phyloP scores from a whole-genome alignment of 495 filamentous ascomycete genomes.

The Hyaloscypha finlandica region DNA sequence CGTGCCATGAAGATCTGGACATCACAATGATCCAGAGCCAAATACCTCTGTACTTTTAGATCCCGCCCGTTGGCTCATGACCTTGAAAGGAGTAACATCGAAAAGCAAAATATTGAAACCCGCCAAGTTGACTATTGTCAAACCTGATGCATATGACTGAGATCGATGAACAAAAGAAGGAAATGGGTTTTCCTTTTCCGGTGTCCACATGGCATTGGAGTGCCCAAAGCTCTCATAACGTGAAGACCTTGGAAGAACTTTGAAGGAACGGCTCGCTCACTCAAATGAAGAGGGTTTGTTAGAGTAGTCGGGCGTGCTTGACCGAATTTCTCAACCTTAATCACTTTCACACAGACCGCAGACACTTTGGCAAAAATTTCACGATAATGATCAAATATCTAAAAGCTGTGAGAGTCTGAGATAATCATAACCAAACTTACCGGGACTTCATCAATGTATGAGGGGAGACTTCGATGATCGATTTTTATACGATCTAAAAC shows the following conservation, averaged over 20 bases:
- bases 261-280: too few species aligned
- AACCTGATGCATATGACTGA: too few species aligned
- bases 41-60: constrained; percentile 28
- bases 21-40: background rate
- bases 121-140: too few species aligned
- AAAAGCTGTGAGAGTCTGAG: background rate
- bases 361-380: background rate
- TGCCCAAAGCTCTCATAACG: too few species aligned
- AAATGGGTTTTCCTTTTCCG: too few species aligned
- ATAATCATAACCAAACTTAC: background rate
- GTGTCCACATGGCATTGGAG: too few species aligned
- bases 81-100: background rate
- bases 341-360: background rate
- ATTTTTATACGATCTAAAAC: too few species aligned
- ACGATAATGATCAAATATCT: background rate
- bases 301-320: background rate
- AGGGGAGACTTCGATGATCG: too few species aligned
- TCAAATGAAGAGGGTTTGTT: too few species aligned
- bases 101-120: background rate
- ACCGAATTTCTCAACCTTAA: background rate
- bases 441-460: background rate
- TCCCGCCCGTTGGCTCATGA: background rate
- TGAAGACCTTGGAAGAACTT: too few species aligned
- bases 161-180: too few species aligned
- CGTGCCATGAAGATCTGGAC: background rate